Evolutionary conservation across 768 basidiomycete genomes (phyloP), one percentile per base, ranked within the genome.

Genomic region (Auriscalpium microsporum): DNA sequence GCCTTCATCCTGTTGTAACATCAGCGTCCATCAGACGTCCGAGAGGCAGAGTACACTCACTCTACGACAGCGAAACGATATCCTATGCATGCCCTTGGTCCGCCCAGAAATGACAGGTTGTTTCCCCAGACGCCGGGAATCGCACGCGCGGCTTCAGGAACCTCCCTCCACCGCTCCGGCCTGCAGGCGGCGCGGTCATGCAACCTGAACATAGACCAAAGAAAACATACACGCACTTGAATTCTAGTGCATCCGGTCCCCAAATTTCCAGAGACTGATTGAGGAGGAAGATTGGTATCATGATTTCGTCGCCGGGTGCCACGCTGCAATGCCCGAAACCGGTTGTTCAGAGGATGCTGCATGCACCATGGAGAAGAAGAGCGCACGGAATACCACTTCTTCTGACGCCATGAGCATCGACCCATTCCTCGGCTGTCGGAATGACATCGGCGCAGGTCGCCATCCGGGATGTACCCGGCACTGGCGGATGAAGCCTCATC

Each of bases 201-300:
- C 28, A 28, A 28, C 28, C 28, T 28, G 5, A 28, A 28, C 28
- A 7, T 28, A 28, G 28, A 28, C 28, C 4, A 4, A 28, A 28
- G 28, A 28, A 28, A 28, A 28, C 7, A 28, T 28, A 28, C 9
- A 40, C 58, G 33, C 14, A 60, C 45, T 67, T 58, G 64, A 75
- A 76, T 36, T 65, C 58, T 34, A 66, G 54, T 2, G 74, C 72
- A 53, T 76, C 72, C 6, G 65, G 62, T 2, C 74, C 76, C 67
- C 72, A 75, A 2, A 72, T 59, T 8, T 54, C 56, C 38, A 54
- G 52, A 16, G 59, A 55, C 5, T 67, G 61, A 53, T 75, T 73
- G 58, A 71, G 8, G 2, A 66, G 63, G 1, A 60, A 44, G n/a
- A 68, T 64, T 16, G 67, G 64, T 36, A 73, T 61, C 23, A 72